phyloP scores from a whole-genome alignment of 164 flowering plant species.

The Taxillus chinensis region DNA sequence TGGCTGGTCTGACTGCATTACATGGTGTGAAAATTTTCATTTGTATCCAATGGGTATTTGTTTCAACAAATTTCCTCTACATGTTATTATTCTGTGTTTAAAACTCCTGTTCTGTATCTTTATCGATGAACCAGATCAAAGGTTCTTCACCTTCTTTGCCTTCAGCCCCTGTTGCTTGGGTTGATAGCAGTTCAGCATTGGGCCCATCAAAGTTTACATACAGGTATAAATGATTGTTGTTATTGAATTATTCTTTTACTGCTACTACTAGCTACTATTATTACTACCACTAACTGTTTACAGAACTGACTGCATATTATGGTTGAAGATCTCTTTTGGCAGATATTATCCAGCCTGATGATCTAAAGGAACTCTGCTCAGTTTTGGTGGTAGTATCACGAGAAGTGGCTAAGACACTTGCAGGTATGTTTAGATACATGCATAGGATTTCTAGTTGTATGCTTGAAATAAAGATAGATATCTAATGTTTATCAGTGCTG shows the following conservation, averaged over 20 bases:
- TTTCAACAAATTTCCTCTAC: too few relatives aligned
- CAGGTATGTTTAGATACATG: conserved; percentile 34
- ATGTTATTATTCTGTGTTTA: too few relatives aligned
- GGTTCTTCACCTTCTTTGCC: conserved; percentile 27
- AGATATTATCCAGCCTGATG: conserved; percentile 74
- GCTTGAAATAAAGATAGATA: neutral
- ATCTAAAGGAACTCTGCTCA: conserved; percentile 79
- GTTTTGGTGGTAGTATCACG: conserved; percentile 57
- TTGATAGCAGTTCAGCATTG: conserved; percentile 25
- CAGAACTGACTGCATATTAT: conserved; percentile 17
- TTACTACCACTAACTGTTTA: neutral
- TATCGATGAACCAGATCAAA: conserved; percentile 42
- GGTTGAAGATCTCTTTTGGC: conserved; percentile 74
- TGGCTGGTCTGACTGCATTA: too few relatives aligned
- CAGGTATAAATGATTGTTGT: conserved; percentile 36
- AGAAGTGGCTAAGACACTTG: conserved; percentile 57
- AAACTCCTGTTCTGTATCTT: neutral
- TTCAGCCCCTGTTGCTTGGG: conserved; percentile 37
- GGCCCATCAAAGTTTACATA: conserved; percentile 72
- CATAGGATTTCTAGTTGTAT: neutral
- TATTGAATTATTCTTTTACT: neutral
- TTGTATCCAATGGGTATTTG: too few relatives aligned
- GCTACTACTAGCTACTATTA: neutral
- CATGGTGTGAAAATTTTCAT: too few relatives aligned
- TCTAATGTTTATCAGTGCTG: neutral